Evolutionary conservation across 2,329 filamentous ascomycete species (phyloP).

Genomic region (Mycogone perniciosa): DNA sequence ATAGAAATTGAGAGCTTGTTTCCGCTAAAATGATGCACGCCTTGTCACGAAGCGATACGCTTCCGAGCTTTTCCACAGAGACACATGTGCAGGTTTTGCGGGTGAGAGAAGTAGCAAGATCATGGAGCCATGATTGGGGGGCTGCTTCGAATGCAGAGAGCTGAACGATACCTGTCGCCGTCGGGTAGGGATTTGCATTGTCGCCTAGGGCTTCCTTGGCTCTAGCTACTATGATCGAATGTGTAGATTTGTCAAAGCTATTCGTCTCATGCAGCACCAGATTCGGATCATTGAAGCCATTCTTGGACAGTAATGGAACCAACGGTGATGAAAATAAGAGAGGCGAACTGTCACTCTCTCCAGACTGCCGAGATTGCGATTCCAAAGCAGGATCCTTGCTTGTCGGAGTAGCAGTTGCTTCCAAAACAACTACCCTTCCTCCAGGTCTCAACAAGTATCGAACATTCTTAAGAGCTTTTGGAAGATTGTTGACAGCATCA

Average conservation of each 20-base stretch:
- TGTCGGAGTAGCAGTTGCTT: neutral
- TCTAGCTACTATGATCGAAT: too few relatives aligned
- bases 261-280: too few relatives aligned
- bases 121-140: neutral
- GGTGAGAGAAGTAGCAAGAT: neutral
- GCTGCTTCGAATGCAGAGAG: too few relatives aligned
- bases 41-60: neutral
- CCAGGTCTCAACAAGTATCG: neutral
- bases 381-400: neutral
- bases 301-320: too few relatives aligned
- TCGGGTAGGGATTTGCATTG: too few relatives aligned
- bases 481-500: neutral
- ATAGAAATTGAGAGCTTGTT: neutral
- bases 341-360: neutral
- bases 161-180: too few relatives aligned
- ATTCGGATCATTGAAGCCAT: too few relatives aligned
- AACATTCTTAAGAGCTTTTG: neutral
- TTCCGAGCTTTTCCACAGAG: neutral
- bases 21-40: neutral
- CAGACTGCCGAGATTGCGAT: neutral
- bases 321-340: too few relatives aligned
- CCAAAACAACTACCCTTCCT: neutral
- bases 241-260: too few relatives aligned
- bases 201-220: too few relatives aligned
- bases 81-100: neutral